Evolutionary conservation across 1,284 basidiomycete genomes (phyloP).

Genomic region (Earliella scabrosa): DNA sequence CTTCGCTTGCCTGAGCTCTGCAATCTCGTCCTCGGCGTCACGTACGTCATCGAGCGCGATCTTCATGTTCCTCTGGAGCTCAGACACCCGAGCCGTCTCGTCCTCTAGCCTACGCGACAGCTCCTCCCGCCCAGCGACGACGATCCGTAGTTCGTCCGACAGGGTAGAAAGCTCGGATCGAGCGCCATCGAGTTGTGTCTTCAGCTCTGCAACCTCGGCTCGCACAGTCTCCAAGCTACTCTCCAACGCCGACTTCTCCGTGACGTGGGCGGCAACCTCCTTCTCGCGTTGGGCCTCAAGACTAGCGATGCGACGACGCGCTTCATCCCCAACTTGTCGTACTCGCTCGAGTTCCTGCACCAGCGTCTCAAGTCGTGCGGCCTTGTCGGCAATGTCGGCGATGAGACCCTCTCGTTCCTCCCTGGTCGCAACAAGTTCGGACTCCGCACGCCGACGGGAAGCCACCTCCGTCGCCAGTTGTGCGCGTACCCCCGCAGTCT

Average conservation of each 20-base stretch:
- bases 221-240: slow-evolving; percentile 10
- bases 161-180: slow-evolving; percentile 4
- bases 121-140: slow-evolving; percentile 4
- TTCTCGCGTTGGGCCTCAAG: slow-evolving; percentile 8
- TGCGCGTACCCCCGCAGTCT: slow-evolving; percentile 11
- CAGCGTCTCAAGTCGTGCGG: slow-evolving; percentile 9
- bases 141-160: slow-evolving; percentile 1
- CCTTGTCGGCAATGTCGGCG: slow-evolving; percentile 21
- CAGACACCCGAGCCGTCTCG: neutral
- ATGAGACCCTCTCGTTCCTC: slow-evolving; percentile 9
- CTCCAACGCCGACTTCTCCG: slow-evolving; percentile 14
- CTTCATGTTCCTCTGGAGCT: slow-evolving; percentile 28
- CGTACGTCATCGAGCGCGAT: slow-evolving; percentile 25
- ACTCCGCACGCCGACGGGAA: slow-evolving; percentile 16
- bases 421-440: slow-evolving; percentile 14
- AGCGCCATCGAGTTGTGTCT: neutral
- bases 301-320: slow-evolving; percentile 3
- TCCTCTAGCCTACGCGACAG: neutral
- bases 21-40: slow-evolving; percentile 38
- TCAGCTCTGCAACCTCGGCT: slow-evolving; percentile 1
- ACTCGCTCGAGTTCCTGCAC: slow-evolving; percentile 8
- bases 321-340: neutral
- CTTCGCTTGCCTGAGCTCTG: slow-evolving; percentile 37
- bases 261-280: slow-evolving; percentile 5
- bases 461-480: slow-evolving; percentile 20